These are phyloP conservation scores for Emericellopsis atlantica DNA, from an alignment of 2,329 filamentous ascomycete genomes.

Conservation along the genomic window DNA sequence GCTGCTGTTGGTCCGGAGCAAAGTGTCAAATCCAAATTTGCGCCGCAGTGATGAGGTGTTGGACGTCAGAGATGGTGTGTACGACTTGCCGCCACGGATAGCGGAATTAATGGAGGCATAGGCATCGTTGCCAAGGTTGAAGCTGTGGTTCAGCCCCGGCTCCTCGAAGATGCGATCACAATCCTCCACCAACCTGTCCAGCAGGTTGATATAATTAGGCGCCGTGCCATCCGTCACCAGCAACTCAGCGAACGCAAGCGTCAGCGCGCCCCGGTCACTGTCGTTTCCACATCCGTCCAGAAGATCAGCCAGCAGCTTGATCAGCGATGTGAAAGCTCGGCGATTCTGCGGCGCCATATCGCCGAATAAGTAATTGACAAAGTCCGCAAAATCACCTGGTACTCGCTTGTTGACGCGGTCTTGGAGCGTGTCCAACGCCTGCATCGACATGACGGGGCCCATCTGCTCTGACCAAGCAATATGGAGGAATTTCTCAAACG, in stretches of 20 bases:
- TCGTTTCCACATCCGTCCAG: slow-evolving; percentile 86
- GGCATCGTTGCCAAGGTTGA: slow-evolving; percentile 22
- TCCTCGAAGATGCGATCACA: slow-evolving; percentile 81
- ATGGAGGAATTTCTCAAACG: slow-evolving; percentile 86
- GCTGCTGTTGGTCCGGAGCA: slow-evolving; percentile 65
- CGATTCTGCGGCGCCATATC: slow-evolving; percentile 59
- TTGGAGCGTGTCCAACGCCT: slow-evolving; percentile 64
- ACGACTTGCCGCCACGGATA: slow-evolving; percentile 41
- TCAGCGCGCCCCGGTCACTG: slow-evolving; percentile 77
- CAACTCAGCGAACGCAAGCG: slow-evolving; percentile 78
- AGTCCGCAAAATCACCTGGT: slow-evolving; percentile 60
- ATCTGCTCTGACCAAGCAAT: slow-evolving; percentile 84
- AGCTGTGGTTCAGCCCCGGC: slow-evolving; percentile 25
- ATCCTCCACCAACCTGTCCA: slow-evolving; percentile 83
- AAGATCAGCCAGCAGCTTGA: slow-evolving; percentile 77
- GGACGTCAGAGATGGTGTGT: slow-evolving; percentile 66
- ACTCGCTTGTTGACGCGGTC: slow-evolving; percentile 51
- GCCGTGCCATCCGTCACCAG: slow-evolving; percentile 67
- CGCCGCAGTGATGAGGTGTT: slow-evolving; percentile 77
- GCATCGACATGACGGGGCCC: slow-evolving; percentile 66
- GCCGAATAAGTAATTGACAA: slow-evolving; percentile 49
- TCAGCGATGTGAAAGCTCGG: slow-evolving; percentile 69
- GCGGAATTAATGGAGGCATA: slow-evolving; percentile 49
- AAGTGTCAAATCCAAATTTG: slow-evolving; percentile 67
- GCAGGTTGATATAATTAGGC: slow-evolving; percentile 73